Base-by-base conservation (phyloP, 768 basidiomycete species). In the Leccinum uliginosum region DNA sequence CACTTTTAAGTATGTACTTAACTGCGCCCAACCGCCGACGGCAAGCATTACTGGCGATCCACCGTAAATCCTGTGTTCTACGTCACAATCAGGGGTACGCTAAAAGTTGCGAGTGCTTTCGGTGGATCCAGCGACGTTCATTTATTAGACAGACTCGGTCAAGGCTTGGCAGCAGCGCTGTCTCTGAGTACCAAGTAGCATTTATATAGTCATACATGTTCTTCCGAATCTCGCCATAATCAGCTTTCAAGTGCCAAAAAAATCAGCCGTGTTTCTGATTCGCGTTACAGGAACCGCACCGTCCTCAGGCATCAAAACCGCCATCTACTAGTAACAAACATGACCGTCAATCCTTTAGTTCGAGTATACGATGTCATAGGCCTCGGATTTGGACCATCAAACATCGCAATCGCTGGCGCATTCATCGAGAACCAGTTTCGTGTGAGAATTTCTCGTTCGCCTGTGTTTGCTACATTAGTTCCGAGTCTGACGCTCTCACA, bases 301-400 rank as follows among this genome's bases (percentile, higher is more conserved):
- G 5, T 38, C 17, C 14, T 11, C 29, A 53, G 27, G 8, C 27
- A 27, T 29, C 10, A 12, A 4, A 30, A 30, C 21, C 35, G 12
- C 4, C 46, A 15, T 29, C 48, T 21, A 26, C 40, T 43, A 5
- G 40, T 9, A 12, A 19, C 48, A 19, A 46, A 60, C 38, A 60
- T 60, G 59, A 30, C 59, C 3, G 29, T 14, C 32, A 21, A 30
- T 15, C 27, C 59, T 26, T 46, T 23, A 29, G 53, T 21, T 14
- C 47, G 38, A 24, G 53, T 66, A 19, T 77, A 74, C 67, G 80
- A 83, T 67, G 61, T 80, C 26, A 70, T 83, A 53, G 78, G 79
- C 47, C 63, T 81, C 15, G 81, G 81, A 2, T 82, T 81, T 54
- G 81, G 81, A 11, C 81, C 81, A 23, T 76, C 80, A 3, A 80